Evolutionary conservation across 1,139 yeast species (phyloP).

Genomic region (Candida pseudoviswanathii): DNA sequence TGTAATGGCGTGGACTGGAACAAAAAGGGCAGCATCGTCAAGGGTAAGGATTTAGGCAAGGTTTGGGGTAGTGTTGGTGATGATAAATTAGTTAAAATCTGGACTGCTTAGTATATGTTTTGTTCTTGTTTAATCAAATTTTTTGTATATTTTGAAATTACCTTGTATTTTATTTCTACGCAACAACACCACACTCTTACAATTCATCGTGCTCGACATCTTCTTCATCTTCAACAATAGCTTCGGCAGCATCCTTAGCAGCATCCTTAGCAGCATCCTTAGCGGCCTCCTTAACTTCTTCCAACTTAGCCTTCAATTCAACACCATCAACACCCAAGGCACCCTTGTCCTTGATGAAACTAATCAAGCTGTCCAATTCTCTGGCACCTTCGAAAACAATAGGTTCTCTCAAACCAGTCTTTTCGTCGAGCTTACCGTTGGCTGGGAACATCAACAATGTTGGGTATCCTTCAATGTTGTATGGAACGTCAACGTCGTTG

Average conservation of each 20-base stretch:
- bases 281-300: slow-evolving; percentile 31
- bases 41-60: slow-evolving; percentile 40
- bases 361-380: slow-evolving; percentile 69
- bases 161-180: too few relatives aligned
- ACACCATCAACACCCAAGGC: slow-evolving; percentile 58
- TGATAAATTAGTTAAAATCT: slow-evolving; percentile 66
- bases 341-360: slow-evolving; percentile 70
- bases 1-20: slow-evolving; percentile 85
- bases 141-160: not conserved
- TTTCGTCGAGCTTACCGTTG: slow-evolving; percentile 66
- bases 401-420: slow-evolving; percentile 60
- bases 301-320: slow-evolving; percentile 31
- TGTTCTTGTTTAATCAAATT: not conserved
- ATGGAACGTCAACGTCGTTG: slow-evolving; percentile 77
- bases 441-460: slow-evolving; percentile 93
- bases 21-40: slow-evolving; percentile 25
- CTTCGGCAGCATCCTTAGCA: slow-evolving; percentile 30
- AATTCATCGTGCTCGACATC: slow-evolving; percentile 47
- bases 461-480: slow-evolving; percentile 85
- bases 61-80: slow-evolving; percentile 87
- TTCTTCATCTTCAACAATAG: slow-evolving; percentile 16
- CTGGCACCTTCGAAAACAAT: slow-evolving; percentile 70
- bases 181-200: slow-evolving; percentile 19
- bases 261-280: slow-evolving; percentile 23
- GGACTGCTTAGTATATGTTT: slow-evolving; percentile 44